These are phyloP conservation scores for Cyphellophora attinorum DNA, from an alignment of 2,329 filamentous ascomycete genomes.

Conservation along the genomic window DNA sequence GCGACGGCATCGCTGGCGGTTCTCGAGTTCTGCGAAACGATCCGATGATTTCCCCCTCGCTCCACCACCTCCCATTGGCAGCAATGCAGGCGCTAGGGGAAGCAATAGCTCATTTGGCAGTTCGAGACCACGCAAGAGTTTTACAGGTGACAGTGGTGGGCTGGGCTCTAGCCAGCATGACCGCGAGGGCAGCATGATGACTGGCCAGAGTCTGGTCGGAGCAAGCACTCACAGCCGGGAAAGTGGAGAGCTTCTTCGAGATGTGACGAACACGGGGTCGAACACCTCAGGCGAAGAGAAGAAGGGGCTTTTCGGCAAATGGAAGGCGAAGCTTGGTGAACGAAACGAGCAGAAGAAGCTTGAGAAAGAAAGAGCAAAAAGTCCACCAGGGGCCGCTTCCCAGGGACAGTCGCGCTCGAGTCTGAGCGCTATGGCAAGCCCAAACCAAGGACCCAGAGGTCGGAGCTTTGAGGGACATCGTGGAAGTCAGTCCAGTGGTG, in stretches of 20 bases:
- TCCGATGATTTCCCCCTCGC: constrained; percentile 42
- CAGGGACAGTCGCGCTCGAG: constrained; percentile 24
- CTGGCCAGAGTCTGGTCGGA: not conserved
- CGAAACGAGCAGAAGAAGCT: constrained; percentile 46
- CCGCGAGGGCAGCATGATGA: not conserved
- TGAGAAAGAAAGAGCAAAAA: constrained; percentile 44
- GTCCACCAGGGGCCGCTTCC: constrained; percentile 35
- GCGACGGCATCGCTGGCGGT: constrained; percentile 63
- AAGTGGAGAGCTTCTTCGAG: constrained; percentile 27
- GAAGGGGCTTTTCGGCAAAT: constrained; percentile 52
- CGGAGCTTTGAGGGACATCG: not conserved
- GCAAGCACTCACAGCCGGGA: constrained; percentile 22
- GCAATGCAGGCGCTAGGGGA: constrained; percentile 53
- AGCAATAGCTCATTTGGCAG: constrained; percentile 63
- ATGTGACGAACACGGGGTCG: constrained; percentile 2
- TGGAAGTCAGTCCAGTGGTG: not conserved
- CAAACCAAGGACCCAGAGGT: not conserved
- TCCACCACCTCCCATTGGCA: constrained; percentile 46
- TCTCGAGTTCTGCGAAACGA: constrained; percentile 46
- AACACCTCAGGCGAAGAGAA: constrained; percentile 29
- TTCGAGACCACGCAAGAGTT: constrained; percentile 34
- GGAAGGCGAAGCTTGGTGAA: constrained; percentile 52
- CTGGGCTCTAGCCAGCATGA: not conserved
- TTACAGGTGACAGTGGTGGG: constrained; percentile 30
- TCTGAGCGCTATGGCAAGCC: constrained; percentile 11